phyloP scores from a whole-genome alignment of 2,329 filamentous ascomycete genomes.

The Fusarium subtropicale region DNA sequence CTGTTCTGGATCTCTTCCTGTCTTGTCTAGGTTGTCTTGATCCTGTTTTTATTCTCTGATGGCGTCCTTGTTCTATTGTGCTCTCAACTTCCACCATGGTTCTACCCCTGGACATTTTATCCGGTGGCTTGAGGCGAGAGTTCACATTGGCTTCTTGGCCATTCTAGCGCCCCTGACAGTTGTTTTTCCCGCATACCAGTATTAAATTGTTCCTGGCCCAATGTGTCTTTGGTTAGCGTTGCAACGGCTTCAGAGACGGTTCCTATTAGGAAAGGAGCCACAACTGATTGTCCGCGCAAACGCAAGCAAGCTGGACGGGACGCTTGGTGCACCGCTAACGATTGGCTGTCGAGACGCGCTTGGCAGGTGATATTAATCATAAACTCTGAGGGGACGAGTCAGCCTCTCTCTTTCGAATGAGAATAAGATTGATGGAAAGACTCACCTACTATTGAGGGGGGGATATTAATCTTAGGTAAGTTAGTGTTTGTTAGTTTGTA shows the following conservation, averaged over 20 bases:
- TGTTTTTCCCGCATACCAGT: conserved; percentile 17
- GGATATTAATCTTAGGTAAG: conserved; percentile 25
- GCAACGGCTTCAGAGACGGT: conserved; percentile 14
- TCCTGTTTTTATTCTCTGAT: conserved; percentile 5
- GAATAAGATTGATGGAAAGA: conserved; percentile 29
- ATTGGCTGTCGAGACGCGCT: conserved; percentile 29
- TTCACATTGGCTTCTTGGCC: conserved; percentile 26
- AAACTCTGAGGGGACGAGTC: conserved; percentile 21
- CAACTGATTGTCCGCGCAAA: conserved; percentile 35
- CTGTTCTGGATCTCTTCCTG: conserved; percentile 14
- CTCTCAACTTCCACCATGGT: conserved; percentile 6
- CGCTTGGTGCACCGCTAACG: conserved; percentile 15
- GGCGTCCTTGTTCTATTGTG: conserved; percentile 10
- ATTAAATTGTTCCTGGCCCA: conserved; percentile 43
- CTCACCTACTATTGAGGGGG: conserved; percentile 31
- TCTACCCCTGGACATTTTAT: conserved; percentile 27
- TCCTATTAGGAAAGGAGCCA: conserved; percentile 34
- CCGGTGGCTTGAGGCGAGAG: conserved; percentile 26
- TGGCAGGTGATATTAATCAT: conserved; percentile 3
- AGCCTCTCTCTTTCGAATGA: conserved; percentile 12
- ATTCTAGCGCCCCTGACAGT: conserved; percentile 28
- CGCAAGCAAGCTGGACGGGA: conserved; percentile 18
- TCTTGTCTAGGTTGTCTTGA: conserved; percentile 22
- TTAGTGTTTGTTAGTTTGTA: conserved; percentile 3
- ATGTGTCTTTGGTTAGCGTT: conserved; percentile 40